Conservation (phyloP, 495 filamentous ascomycete species). For the Neurospora terricola region DNA sequence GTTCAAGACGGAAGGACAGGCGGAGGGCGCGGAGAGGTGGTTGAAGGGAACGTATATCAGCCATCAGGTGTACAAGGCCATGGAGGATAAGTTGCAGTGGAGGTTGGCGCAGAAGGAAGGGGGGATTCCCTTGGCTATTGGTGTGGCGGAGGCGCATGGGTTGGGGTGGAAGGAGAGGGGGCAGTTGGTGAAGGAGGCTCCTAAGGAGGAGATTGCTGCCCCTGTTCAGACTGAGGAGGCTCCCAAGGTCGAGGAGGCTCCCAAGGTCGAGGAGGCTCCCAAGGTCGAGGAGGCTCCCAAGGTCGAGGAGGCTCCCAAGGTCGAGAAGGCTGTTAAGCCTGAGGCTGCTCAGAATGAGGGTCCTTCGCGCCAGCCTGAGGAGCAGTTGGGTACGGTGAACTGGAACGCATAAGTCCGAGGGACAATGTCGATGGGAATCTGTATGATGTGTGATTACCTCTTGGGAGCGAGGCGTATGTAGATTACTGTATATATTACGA, state of each 20-base stretch:
- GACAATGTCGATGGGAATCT: not conserved
- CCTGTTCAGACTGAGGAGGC: not conserved
- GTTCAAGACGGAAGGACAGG: constrained; percentile 44
- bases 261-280: not conserved
- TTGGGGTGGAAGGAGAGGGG: not conserved
- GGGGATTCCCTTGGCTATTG: not conserved
- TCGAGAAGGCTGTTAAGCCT: not conserved
- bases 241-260: not conserved
- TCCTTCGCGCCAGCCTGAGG: not conserved
- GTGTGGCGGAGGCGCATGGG: not conserved
- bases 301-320: not conserved
- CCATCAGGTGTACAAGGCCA: constrained; percentile 46
- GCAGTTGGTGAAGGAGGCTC: not conserved
- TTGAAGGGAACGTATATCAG: constrained; percentile 79
- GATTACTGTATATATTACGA: not conserved
- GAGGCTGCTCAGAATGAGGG: not conserved
- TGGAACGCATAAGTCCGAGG: not conserved
- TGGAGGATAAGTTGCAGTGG: constrained; percentile 31
- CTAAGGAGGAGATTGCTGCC: not conserved
- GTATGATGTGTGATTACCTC: not conserved
- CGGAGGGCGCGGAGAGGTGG: constrained; percentile 54
- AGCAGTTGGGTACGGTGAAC: not conserved
- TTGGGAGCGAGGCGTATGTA: not conserved
- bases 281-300: not conserved
- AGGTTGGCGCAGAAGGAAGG: not conserved